These are phyloP conservation scores for Pythium phragmitis DNA, from an alignment of 352 stramenopile species.

Conservation along the genomic window DNA sequence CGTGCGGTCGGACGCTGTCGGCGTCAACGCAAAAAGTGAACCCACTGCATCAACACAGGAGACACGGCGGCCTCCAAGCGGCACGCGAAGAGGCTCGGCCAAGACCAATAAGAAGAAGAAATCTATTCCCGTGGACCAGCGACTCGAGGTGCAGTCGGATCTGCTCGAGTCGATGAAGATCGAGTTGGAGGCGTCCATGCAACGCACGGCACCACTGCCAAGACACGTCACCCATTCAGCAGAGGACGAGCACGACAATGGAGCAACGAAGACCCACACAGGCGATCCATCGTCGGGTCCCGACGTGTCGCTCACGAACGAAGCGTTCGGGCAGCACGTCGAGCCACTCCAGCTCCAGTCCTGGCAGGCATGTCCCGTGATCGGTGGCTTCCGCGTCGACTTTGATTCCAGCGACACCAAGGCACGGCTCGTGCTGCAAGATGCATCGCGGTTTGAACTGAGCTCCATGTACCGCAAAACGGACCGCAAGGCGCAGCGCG, in stretches of 20 bases:
- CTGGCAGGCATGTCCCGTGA: conserved; percentile 50
- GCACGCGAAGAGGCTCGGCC: conserved; percentile 32
- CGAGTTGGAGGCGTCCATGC: conserved; percentile 58
- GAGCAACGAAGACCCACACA: neutral
- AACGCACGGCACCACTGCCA: neutral
- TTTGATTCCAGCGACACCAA: conserved; percentile 78
- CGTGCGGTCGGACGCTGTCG: conserved; percentile 18
- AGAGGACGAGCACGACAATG: conserved; percentile 12
- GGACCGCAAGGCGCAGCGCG: conserved; percentile 66
- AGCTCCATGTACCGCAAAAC: conserved; percentile 88
- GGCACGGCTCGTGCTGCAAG: conserved; percentile 66
- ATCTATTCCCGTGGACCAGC: conserved; percentile 38
- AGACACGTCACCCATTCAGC: neutral
- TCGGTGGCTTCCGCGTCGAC: conserved; percentile 52
- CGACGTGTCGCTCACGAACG: conserved; percentile 9
- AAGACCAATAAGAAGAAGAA: conserved; percentile 39
- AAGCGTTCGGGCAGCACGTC: conserved; percentile 16
- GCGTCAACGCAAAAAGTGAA: conserved; percentile 8
- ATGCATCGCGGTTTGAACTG: conserved; percentile 74
- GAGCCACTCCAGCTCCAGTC: conserved; percentile 29
- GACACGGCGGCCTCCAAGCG: conserved; percentile 29
- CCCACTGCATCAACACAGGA: conserved; percentile 4
- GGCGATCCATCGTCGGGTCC: neutral
- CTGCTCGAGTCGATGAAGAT: conserved; percentile 70
- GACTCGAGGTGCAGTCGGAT: conserved; percentile 59